Evolutionary conservation across 192 early-diverging fungal species (phyloP), one percentile per base, ranked within the genome.

Genomic region (Coemansia sp.): DNA sequence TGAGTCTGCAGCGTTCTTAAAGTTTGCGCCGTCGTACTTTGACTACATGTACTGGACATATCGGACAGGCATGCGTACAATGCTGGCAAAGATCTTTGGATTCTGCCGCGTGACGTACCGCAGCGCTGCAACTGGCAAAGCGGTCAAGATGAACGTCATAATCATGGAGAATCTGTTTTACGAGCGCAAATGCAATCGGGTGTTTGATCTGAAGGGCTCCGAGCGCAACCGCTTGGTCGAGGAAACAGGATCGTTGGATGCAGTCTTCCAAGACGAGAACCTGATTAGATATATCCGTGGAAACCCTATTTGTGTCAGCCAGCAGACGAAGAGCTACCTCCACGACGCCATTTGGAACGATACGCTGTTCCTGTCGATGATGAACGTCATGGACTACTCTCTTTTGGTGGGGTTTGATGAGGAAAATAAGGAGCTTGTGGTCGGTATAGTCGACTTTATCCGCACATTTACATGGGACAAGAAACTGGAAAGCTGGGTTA

Each of bases 401-500:
- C 80, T 99, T 31, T 70, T 99, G 30, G 93, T 99, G 12, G 97
- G 95, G 3, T 92, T 99, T 60, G 94, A 97, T 55, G 92, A 90
- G 42, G 84, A 89, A 8, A 84, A 77, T 13, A 86, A 91, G 37
- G 93, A 99, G 79, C 78, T 99, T 8, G 90, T 98, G 35, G 91
- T 97, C n/a, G 97, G 97, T 6, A 98, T 99, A 58, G 94, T 99
- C 77, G 97, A 99, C 70, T 98, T 94, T 81, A 97, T 98, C 46
- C 89, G 95, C 49, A 94, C 94, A 7, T 99, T 95, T 73, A 99
- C 95, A 0, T 99, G 95, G 95, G 97, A 99, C 72, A 99, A 99
- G 82, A 94, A 94, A 77, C 71, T 99, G 18, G 97, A 99, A 72
- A 93, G 89, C 59, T 97, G 95, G 95, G 95, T 99, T 34, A 99